phyloP scores from a whole-genome alignment of 2,329 filamentous ascomycete species.

The Fusarium globosum region DNA sequence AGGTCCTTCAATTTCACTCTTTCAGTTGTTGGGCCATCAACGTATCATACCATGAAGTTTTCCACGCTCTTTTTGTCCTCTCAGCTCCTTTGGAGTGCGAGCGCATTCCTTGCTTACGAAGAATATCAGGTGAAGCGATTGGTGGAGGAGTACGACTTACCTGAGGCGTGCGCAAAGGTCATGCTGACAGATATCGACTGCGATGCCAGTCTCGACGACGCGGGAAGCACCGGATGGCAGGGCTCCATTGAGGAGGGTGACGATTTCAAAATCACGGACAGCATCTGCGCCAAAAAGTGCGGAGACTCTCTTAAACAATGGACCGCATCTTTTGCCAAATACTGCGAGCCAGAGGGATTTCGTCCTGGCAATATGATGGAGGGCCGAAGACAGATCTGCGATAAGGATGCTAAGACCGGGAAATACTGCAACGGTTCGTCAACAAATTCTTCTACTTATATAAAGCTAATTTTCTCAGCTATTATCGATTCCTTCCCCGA shows the following conservation, averaged over 20 bases:
- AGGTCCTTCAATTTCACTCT: not conserved
- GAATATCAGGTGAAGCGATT: not conserved
- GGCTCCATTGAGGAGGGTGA: not conserved
- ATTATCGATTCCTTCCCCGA: not conserved
- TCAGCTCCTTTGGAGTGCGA: not conserved
- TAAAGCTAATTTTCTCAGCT: not conserved
- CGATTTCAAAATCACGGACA: not conserved
- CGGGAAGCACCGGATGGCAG: not conserved
- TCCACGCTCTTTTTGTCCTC: not conserved
- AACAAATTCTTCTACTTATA: accelerated
- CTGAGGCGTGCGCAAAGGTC: not conserved
- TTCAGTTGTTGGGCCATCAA: not conserved
- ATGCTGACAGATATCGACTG: not conserved
- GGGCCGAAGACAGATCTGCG: not conserved
- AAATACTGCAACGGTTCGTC: not conserved
- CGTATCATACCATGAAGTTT: accelerated
- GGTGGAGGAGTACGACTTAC: not conserved
- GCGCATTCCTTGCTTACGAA: not conserved
- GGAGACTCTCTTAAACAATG: not conserved
- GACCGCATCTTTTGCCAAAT: not conserved
- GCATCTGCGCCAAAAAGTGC: not conserved
- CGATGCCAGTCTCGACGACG: not conserved
- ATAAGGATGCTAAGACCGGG: slow-evolving; percentile 1
- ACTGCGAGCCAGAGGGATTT: not conserved
- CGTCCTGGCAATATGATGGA: not conserved